Evolutionary conservation across 352 stramenopile genomes (phyloP).

Genomic region (Globisporangium megalacanthum): DNA sequence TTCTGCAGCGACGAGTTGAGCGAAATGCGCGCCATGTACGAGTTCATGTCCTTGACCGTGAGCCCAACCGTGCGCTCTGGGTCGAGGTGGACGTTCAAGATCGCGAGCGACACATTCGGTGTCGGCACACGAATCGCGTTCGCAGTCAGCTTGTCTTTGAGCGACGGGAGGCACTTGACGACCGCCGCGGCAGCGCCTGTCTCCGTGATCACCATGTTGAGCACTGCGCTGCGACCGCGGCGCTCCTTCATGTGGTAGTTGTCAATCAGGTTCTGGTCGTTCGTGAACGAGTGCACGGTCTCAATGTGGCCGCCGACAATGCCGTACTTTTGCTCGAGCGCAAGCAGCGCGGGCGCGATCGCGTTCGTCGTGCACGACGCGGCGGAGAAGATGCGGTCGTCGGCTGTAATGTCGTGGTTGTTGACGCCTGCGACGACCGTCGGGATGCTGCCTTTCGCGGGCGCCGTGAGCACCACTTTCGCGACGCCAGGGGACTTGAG

Average conservation of each 20-base stretch:
- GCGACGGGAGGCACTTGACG: constrained; percentile 88
- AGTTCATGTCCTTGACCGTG: constrained; percentile 69
- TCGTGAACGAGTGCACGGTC: constrained; percentile 89
- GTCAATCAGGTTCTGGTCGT: constrained; percentile 88
- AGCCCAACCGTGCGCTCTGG: constrained; percentile 64
- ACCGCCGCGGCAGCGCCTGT: constrained; percentile 78
- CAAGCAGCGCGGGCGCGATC: constrained; percentile 70
- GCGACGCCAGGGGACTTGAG: constrained; percentile 69
- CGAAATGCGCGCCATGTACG: constrained; percentile 72
- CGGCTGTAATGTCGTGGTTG: constrained; percentile 49
- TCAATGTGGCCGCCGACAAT: constrained; percentile 83
- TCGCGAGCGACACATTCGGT: constrained; percentile 97
- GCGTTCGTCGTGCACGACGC: constrained; percentile 86
- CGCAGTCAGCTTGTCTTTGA: constrained; percentile 97
- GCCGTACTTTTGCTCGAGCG: constrained; percentile 78
- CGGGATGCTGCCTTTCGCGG: constrained; percentile 64
- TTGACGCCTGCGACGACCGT: constrained; percentile 84
- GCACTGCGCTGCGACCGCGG: constrained; percentile 74
- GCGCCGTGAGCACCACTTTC: constrained; percentile 79
- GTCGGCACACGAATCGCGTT: constrained; percentile 98
- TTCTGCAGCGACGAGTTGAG: constrained; percentile 83
- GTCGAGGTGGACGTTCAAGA: constrained; percentile 92
- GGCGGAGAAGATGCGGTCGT: constrained; percentile 66
- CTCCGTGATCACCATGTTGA: constrained; percentile 90
- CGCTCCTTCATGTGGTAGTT: constrained; percentile 88